Percentiles rank a stretch among this genome's conserved stretches.
Evolutionary conservation across 345 rosid genomes (phyloP).

Genomic region (Heritiera fomes): DNA sequence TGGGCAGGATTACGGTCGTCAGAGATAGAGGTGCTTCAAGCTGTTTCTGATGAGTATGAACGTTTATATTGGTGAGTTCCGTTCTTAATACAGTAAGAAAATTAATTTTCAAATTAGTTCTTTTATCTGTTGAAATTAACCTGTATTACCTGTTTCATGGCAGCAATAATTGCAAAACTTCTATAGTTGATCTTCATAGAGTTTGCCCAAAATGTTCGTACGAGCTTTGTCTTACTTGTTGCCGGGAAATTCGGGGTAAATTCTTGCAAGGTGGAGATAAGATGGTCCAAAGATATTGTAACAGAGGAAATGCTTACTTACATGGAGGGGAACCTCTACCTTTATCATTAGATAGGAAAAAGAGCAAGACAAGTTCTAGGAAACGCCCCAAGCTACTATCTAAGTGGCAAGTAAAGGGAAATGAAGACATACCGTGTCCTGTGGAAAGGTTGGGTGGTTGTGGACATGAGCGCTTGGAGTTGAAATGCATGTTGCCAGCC

Average conservation of each 20-base stretch:
- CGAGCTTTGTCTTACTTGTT: slow-evolving; percentile 12
- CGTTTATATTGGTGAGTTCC: slow-evolving; percentile 42
- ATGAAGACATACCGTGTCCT: neutral
- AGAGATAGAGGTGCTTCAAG: slow-evolving; percentile 17
- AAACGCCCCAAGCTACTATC: neutral
- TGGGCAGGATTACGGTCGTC: slow-evolving; percentile 6
- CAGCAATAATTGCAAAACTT: slow-evolving; percentile 12
- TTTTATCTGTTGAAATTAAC: neutral
- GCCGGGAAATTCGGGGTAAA: slow-evolving; percentile 8
- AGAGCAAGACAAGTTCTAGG: slow-evolving; percentile 11
- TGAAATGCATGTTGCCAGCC: slow-evolving; percentile 14
- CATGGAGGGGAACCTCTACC: neutral
- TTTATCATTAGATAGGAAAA: neutral
- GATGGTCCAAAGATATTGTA: neutral
- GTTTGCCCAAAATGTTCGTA: slow-evolving; percentile 17
- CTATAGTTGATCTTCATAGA: slow-evolving; percentile 9
- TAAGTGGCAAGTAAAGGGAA: neutral
- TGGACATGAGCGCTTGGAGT: neutral
- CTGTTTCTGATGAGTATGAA: slow-evolving; percentile 29
- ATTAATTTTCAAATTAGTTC: neutral
- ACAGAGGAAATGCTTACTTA: neutral
- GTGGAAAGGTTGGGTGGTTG: slow-evolving; percentile 6
- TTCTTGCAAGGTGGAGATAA: neutral
- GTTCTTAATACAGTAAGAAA: neutral
- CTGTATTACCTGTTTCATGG: neutral